These are phyloP conservation scores for Biscutella laevigata DNA, from an alignment of 441 rosid species.

Conservation along the genomic window DNA sequence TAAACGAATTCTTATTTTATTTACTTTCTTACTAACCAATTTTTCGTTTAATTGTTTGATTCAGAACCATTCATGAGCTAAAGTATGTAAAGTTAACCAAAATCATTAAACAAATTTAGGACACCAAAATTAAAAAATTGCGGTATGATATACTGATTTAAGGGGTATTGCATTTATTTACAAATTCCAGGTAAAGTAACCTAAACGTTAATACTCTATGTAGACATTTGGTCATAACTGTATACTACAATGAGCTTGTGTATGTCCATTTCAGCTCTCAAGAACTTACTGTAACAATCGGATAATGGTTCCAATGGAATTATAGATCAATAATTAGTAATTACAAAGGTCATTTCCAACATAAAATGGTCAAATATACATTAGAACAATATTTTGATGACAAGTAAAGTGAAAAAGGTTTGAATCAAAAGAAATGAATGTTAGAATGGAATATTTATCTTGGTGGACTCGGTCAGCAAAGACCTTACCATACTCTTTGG, in stretches of 20 bases:
- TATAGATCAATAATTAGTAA: not conserved
- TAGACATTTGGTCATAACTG: not conserved
- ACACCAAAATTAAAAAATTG: no score
- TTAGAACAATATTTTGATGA: not conserved
- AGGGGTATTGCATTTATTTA: no score
- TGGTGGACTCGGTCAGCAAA: constrained; percentile 22
- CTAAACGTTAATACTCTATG: not conserved
- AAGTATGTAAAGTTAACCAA: no score
- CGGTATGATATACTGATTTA: no score
- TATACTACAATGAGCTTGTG: not conserved
- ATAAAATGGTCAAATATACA: not conserved
- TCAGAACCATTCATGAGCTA: no score
- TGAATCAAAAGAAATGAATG: constrained; percentile 14
- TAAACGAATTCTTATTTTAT: no score
- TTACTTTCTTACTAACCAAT: no score
- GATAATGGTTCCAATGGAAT: not conserved
- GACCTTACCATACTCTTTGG: constrained; percentile 14
- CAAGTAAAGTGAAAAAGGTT: constrained; percentile 4
- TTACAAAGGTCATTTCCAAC: not conserved
- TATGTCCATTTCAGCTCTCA: not conserved
- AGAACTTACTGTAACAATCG: not conserved
- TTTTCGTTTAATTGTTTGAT: no score
- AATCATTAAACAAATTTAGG: no score
- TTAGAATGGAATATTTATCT: constrained; percentile 13
- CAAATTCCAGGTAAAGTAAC: no score